Evolutionary conservation across 495 filamentous ascomycete genomes (phyloP).

Genomic region (Durotheca rogersii): DNA sequence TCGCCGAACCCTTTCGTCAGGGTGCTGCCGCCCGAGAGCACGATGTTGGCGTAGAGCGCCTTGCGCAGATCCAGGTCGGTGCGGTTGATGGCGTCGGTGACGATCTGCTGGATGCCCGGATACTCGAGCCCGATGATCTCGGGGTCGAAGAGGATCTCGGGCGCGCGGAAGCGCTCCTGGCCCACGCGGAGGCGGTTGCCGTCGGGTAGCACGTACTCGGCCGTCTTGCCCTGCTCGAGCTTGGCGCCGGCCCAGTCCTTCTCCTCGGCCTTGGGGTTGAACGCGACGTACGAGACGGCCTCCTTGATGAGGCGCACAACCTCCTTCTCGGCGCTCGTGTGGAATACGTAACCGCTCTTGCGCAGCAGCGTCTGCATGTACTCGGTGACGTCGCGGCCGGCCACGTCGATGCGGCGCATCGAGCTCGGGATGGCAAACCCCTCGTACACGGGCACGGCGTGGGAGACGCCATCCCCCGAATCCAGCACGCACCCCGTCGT

Average conservation of each 20-base stretch:
- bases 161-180: slow-evolving; percentile 84
- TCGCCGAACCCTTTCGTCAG: slow-evolving; percentile 90
- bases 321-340: slow-evolving; percentile 98
- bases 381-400: slow-evolving; percentile 97
- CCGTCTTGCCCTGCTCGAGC: slow-evolving; percentile 63
- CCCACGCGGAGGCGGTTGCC: slow-evolving; percentile 57
- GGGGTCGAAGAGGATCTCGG: slow-evolving; percentile 96
- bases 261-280: slow-evolving; percentile 90
- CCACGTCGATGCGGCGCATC: slow-evolving; percentile 93
- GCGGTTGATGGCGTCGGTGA: slow-evolving; percentile 91
- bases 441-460: slow-evolving; percentile 96
- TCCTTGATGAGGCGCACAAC: slow-evolving; percentile 97
- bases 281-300: slow-evolving; percentile 85
- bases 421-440: slow-evolving; percentile 95
- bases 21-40: slow-evolving; percentile 92
- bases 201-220: slow-evolving; percentile 88
- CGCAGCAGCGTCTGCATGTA: slow-evolving; percentile 88
- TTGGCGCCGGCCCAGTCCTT: slow-evolving; percentile 85
- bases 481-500: slow-evolving; percentile 97
- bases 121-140: slow-evolving; percentile 97
- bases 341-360: slow-evolving; percentile 91
- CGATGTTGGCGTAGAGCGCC: slow-evolving; percentile 91
- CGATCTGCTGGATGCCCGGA: slow-evolving; percentile 94
- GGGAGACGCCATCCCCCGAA: slow-evolving; percentile 93
- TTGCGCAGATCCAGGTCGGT: slow-evolving; percentile 98